Evolutionary conservation across 1,284 basidiomycete genomes (phyloP), one percentile per base, ranked within the genome.

Genomic region (Lentinus polychrous): DNA sequence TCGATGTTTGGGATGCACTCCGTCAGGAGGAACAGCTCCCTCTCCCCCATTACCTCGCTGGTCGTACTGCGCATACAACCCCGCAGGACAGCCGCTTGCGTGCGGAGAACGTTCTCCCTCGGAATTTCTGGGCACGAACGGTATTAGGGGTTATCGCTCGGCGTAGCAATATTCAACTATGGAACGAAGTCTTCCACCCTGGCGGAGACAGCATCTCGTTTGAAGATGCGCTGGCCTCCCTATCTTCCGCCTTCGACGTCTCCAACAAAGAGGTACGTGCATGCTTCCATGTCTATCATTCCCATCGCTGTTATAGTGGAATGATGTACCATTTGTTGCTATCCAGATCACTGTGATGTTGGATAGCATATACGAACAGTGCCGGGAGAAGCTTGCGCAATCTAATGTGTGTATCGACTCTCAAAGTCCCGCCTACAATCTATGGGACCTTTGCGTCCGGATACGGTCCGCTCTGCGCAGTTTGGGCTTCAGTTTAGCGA

Each of bases 231-330:
- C 68, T 81, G 46, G 66, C 69, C 17, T 70, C 68, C 2, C 55
- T 81, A n/a, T 82, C 80, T 4, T 72, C 73, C 7, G 81, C 81
- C 59, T 76, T 74, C 57, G 74, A 74, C 31, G 60, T 68, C 34
- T 69, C 74, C 0, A 67, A 70, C 1, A 60, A 63, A 34, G 64
- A 73, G 60, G 80, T 77, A 48, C 45, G 68, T 55, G 24, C 17
- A 44, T 32, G 41, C 14, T 37, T 20, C 22, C 14, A 37, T 42
- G n/a, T 39, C 12, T 37, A 17, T 35, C 34, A 11, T 39, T 38
- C 27, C 36, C 49, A 41, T n/a, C 24, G 22, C 32, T 1, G 14
- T 20, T 33, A 24, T 38, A 33, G 43, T 46, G 45, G 37, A 34
- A 41, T 10, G 10, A 10, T 10, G 4, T 27, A 27, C 7, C 34